These are phyloP conservation scores for Alternaria rosae DNA, from an alignment of 2,329 filamentous ascomycete genomes.

Conservation along the genomic window DNA sequence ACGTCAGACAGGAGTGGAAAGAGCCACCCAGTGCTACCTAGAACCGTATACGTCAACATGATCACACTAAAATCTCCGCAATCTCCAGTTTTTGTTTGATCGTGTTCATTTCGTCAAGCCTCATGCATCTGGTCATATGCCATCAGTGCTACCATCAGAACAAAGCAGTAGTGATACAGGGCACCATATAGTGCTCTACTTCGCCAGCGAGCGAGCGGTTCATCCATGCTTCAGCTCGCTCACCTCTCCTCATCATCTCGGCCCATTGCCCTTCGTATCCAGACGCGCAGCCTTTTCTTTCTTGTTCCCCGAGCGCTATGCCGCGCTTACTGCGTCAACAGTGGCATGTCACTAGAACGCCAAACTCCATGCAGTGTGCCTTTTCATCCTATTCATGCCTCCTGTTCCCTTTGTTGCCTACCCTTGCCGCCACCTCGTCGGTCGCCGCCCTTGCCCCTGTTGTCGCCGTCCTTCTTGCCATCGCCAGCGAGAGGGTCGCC, in stretches of 20 bases:
- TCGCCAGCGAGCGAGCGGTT: background rate
- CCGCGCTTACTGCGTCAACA: background rate
- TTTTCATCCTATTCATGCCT: constrained; percentile 37
- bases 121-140: background rate
- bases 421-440: constrained; percentile 42
- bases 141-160: background rate
- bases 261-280: background rate
- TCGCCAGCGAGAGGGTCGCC: constrained; percentile 48
- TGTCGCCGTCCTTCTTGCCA: constrained; percentile 44
- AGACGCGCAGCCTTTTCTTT: background rate
- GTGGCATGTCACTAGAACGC: constrained; percentile 27
- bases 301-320: background rate
- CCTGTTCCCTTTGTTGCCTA: constrained; percentile 43
- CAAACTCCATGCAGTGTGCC: constrained; percentile 26
- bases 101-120: background rate
- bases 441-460: constrained; percentile 41
- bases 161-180: background rate
- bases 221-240: background rate
- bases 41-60: too few species aligned
- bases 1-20: too few species aligned
- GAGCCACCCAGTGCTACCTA: too few species aligned
- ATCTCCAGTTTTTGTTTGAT: background rate
- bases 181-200: background rate
- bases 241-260: background rate
- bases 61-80: too few species aligned